Base-by-base conservation (phyloP, 2,329 filamentous ascomycete species). In the Xylariales sp. region DNA sequence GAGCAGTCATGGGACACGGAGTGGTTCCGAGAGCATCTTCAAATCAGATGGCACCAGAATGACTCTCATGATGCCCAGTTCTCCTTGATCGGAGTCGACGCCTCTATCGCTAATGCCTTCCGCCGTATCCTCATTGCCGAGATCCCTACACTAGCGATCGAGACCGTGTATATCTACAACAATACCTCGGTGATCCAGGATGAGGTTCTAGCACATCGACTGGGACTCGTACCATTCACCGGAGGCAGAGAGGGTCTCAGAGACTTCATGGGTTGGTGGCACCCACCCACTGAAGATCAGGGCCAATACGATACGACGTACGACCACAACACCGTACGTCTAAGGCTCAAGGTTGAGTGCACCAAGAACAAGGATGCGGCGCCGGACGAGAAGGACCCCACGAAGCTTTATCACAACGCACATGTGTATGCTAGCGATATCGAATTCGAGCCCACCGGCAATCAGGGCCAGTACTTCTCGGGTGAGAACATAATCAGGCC, bases 111-210 rank as follows among this genome's bases (percentile, higher is more conserved):
- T 58, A 98, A 98, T 63, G 93, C 94, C 58, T 95, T 97, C 73
- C 89, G 93, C 46, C 88, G 93, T 55, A 97, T 97, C 56, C 77
- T 97, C 56, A 85, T 98, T 63, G 79, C 91, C 52, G 94, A 98
- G 70, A 86, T 98, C 40, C 89, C 91, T 14, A 93, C 89, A 2
- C 77, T 98, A 33, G 93, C 94, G 52, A 90, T 98, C 57, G 93
- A 98, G 72, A 84, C 82, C 48, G 88, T 95, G 60, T 98, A 86
- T 68, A 82, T 97, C 50, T 79, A 88, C 61, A 94, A 96, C 73
- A 98, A 98, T 73, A 97, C 91, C 38, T 95, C 88, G 4, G 89
- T 98, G 25, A 93, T 98, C 57, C 91, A 97, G 63, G 93, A 98
- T 61, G 93, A 98, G 70, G 91, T 98, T 4, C 82, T 98, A 38